Evolutionary conservation across 495 filamentous ascomycete genomes (phyloP).

Genomic region (Penicillium daleae): DNA sequence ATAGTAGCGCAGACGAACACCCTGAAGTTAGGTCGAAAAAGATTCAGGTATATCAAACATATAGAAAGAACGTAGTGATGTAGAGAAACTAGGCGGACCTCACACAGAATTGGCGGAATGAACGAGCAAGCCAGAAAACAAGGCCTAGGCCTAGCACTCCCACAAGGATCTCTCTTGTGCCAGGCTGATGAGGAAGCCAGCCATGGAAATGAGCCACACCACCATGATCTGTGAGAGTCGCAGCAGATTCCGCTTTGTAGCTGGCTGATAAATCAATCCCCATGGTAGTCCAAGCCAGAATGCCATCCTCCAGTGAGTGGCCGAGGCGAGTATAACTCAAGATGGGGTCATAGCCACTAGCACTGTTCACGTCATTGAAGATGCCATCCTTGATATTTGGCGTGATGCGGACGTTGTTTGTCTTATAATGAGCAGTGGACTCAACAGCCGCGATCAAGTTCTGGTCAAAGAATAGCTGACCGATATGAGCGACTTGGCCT

Average conservation of each 20-base stretch:
- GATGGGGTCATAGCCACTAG: neutral
- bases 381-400: constrained; percentile 55
- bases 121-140: neutral
- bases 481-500: constrained; percentile 57
- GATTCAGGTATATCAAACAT: neutral
- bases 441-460: constrained; percentile 50
- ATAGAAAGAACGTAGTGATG: neutral
- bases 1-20: too few relatives aligned
- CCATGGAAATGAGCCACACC: neutral
- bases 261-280: neutral
- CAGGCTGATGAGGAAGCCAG: neutral
- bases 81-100: neutral
- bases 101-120: neutral
- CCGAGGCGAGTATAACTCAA: neutral
- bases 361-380: constrained; percentile 41
- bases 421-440: constrained; percentile 56
- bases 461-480: constrained; percentile 65
- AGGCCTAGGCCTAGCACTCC: neutral
- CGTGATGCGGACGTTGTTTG: constrained; percentile 50
- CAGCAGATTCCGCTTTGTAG: neutral
- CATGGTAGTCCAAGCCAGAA: neutral
- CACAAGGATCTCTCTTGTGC: neutral
- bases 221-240: neutral
- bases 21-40: neutral
- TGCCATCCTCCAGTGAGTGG: neutral